These are phyloP conservation scores for Diaporthe amygdali DNA, from an alignment of 2,329 filamentous ascomycete genomes.

Conservation along the genomic window DNA sequence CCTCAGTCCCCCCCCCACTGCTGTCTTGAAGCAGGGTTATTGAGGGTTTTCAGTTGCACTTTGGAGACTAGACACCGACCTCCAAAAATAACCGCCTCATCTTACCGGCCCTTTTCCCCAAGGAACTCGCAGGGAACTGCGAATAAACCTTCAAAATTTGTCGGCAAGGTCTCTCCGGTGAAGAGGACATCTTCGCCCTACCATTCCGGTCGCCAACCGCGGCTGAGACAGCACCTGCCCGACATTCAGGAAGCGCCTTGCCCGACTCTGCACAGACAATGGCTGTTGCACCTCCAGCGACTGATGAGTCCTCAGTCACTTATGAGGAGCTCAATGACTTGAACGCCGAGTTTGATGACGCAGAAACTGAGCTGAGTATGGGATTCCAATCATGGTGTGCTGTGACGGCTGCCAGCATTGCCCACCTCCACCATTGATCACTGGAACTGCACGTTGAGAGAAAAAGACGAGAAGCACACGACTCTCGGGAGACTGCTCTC, in stretches of 20 bases:
- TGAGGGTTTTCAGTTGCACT: constrained; percentile 5
- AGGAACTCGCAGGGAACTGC: constrained; percentile 10
- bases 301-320: constrained; percentile 52
- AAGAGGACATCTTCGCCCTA: constrained; percentile 15
- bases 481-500: too few relatives aligned
- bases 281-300: constrained; percentile 23
- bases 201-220: constrained; percentile 12
- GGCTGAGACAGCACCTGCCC: not conserved
- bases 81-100: not conserved
- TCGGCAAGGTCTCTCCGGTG: not conserved
- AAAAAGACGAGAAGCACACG: not conserved
- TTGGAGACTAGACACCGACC: not conserved
- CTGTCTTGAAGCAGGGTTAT: not conserved
- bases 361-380: constrained; percentile 83
- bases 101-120: not conserved
- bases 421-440: not conserved
- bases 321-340: constrained; percentile 82
- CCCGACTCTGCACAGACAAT: constrained; percentile 21
- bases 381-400: constrained; percentile 29
- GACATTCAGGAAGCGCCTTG: not conserved
- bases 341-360: constrained; percentile 83
- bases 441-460: not conserved
- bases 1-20: not conserved
- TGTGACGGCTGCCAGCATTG: not conserved
- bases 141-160: constrained; percentile 14